Evolutionary conservation across 2,329 filamentous ascomycete species (phyloP).

Genomic region (Epichloe typhina): DNA sequence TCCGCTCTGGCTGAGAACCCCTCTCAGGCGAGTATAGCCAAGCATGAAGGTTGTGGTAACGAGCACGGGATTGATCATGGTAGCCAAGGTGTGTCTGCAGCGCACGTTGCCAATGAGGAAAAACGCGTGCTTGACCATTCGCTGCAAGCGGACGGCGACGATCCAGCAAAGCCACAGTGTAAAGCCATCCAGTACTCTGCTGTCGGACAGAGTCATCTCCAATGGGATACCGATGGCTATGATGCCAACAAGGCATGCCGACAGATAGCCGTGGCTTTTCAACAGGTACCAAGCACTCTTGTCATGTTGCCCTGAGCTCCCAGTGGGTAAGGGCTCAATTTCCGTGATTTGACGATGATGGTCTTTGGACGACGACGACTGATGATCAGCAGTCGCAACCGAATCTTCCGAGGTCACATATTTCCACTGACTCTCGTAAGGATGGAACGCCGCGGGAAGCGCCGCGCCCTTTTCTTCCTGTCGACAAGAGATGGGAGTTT

Average conservation of each 20-base stretch:
- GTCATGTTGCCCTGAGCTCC: neutral
- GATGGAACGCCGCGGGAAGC: neutral
- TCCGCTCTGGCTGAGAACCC: slow-evolving; percentile 14
- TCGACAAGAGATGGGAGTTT: neutral
- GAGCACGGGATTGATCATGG: slow-evolving; percentile 34
- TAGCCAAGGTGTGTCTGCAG: slow-evolving; percentile 21
- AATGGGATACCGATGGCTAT: slow-evolving; percentile 29
- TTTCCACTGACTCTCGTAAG: slow-evolving; percentile 1
- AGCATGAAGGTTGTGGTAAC: slow-evolving; percentile 31
- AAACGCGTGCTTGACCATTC: slow-evolving; percentile 16
- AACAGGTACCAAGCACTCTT: slow-evolving; percentile 5
- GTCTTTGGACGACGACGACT: neutral
- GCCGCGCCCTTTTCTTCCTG: neutral
- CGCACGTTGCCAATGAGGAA: slow-evolving; percentile 4
- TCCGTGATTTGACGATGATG: too few species aligned
- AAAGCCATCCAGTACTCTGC: slow-evolving; percentile 31
- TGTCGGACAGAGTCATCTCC: slow-evolving; percentile 18
- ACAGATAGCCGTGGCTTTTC: slow-evolving; percentile 12
- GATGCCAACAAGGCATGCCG: slow-evolving; percentile 19
- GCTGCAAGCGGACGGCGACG: slow-evolving; percentile 25
- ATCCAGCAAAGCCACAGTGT: slow-evolving; percentile 38
- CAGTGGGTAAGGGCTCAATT: neutral
- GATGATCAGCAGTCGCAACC: neutral
- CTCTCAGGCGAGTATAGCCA: slow-evolving; percentile 29
- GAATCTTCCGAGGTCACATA: slow-evolving; percentile 1